phyloP scores from a whole-genome alignment of 148 eudicot genomes.

The Silene latifolia region DNA sequence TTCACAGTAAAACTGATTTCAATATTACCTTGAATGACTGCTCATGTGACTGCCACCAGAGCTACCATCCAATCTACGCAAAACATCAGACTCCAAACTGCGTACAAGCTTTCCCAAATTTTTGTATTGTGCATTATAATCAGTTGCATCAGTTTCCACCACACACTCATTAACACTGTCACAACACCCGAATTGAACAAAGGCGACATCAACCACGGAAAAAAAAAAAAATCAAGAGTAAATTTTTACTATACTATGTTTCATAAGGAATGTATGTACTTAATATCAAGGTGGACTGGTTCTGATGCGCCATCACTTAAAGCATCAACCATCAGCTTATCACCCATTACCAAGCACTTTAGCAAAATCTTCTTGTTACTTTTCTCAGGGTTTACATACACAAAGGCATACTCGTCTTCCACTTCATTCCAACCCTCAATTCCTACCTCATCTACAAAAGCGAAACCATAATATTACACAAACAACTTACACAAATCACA shows the following conservation, averaged over 20 bases:
- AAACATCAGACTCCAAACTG: slow-evolving; percentile 39
- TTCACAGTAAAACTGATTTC: background rate
- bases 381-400: slow-evolving; percentile 58
- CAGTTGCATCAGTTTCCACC: slow-evolving; percentile 36
- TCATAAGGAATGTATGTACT: slow-evolving; percentile 28
- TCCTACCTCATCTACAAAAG: slow-evolving; percentile 65
- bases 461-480: background rate
- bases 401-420: slow-evolving; percentile 65
- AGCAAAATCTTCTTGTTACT: slow-evolving; percentile 64
- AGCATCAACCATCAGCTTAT: slow-evolving; percentile 66
- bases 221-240: background rate
- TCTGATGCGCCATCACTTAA: slow-evolving; percentile 47
- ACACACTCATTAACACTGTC: slow-evolving; percentile 58
- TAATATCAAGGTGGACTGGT: slow-evolving; percentile 65
- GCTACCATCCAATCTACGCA: slow-evolving; percentile 43
- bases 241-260: background rate
- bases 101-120: slow-evolving; percentile 65
- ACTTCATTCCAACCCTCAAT: slow-evolving; percentile 72
- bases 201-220: background rate
- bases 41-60: slow-evolving; percentile 18
- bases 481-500: background rate
- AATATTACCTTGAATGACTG: slow-evolving; percentile 28
- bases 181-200: slow-evolving; percentile 7
- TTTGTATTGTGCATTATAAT: slow-evolving; percentile 63
- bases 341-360: slow-evolving; percentile 71